These are phyloP conservation scores for Sordariomycetes sp. DNA, from an alignment of 2,329 filamentous ascomycete genomes.

Conservation along the genomic window DNA sequence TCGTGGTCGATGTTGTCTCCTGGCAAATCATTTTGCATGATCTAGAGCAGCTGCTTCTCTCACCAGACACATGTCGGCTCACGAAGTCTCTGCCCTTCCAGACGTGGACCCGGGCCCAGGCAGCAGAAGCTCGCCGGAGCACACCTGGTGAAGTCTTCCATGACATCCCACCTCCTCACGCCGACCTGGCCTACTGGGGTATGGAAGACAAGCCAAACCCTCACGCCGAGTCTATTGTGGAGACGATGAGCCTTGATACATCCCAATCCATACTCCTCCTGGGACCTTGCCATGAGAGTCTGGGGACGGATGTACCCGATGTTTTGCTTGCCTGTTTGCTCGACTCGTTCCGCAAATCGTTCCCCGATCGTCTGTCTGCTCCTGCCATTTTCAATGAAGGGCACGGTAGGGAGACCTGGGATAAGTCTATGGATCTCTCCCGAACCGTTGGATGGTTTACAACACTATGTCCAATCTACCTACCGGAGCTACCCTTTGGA, in stretches of 20 bases:
- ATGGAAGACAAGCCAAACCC: constrained; percentile 7
- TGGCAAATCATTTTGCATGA: constrained; percentile 35
- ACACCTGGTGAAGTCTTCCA: constrained; percentile 1
- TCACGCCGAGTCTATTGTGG: constrained; percentile 3
- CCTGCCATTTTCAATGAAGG: constrained; percentile 29
- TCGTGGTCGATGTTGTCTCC: constrained; percentile 34
- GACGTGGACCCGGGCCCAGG: constrained; percentile 23
- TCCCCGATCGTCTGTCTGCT: constrained; percentile 17
- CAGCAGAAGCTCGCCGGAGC: constrained; percentile 13
- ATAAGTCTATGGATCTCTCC: constrained; percentile 20
- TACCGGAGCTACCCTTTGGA: constrained; percentile 8
- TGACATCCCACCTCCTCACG: constrained; percentile 4
- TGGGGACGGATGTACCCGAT: constrained; percentile 27
- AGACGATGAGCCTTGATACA: constrained; percentile 3
- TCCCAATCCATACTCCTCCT: constrained; percentile 5
- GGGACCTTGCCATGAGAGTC: constrained; percentile 8
- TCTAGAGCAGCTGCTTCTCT: constrained; percentile 28
- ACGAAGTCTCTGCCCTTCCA: constrained; percentile 16
- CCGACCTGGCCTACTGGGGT: constrained; percentile 11
- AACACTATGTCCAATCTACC: constrained; percentile 17
- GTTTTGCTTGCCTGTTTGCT: constrained; percentile 23
- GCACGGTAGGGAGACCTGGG: constrained; percentile 28
- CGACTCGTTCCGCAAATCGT: constrained; percentile 22
- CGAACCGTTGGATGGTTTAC: constrained; percentile 37
- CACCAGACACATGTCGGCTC: constrained; percentile 10